These are phyloP conservation scores for Cucurbita ficifolia DNA, from an alignment of 306 rosid species.

Conservation along the genomic window DNA sequence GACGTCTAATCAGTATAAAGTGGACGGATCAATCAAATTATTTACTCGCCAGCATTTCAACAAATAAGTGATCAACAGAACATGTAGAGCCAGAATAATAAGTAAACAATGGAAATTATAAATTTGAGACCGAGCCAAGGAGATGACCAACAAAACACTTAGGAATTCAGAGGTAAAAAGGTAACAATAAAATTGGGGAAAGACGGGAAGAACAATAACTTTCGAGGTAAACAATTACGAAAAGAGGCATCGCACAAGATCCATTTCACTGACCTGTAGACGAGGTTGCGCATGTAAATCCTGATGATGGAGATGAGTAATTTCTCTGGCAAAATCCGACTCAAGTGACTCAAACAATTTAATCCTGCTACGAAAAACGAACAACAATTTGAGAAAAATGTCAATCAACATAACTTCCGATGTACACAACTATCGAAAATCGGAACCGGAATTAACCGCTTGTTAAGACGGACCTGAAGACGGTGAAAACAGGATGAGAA, in stretches of 20 bases:
- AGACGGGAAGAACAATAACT: background rate
- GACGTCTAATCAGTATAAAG: constrained; percentile 4
- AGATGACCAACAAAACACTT: background rate
- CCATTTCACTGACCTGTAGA: background rate
- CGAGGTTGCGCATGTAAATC: background rate
- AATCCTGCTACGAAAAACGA: background rate
- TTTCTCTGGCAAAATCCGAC: background rate
- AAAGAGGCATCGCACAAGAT: background rate
- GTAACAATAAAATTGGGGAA: background rate
- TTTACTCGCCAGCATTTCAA: background rate
- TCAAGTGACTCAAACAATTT: background rate
- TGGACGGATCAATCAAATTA: background rate
- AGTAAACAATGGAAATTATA: background rate
- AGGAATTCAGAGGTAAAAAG: background rate
- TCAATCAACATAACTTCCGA: background rate
- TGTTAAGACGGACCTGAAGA: background rate
- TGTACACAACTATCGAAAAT: background rate
- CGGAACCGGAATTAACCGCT: background rate
- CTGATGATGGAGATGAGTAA: background rate
- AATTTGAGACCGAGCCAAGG: background rate
- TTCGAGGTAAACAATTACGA: background rate
- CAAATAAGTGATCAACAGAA: background rate
- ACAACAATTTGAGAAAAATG: background rate
- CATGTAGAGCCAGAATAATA: background rate
- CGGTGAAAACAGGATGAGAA: background rate